Conservation (phyloP, 345 rosid genomes). For the Dimocarpus longan region DNA sequence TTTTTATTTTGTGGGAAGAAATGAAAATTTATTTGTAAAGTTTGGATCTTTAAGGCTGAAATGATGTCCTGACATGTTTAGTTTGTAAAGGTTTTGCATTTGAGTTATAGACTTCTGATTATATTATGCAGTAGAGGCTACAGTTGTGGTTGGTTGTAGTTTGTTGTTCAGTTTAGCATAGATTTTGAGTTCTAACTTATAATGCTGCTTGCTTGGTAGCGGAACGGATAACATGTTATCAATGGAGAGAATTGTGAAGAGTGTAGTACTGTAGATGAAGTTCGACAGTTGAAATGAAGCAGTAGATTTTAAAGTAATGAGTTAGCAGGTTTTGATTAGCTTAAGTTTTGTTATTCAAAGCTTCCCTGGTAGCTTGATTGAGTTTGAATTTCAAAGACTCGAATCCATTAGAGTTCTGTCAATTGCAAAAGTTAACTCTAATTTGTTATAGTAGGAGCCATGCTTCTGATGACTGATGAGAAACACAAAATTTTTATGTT, state of each 20-base stretch:
- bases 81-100: not conserved
- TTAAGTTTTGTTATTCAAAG: not conserved
- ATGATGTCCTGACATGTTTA: not conserved
- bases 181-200: not conserved
- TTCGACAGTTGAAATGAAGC: not conserved
- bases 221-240: not conserved
- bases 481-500: not conserved
- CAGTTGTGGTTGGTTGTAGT: not conserved
- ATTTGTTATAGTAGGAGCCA: not conserved
- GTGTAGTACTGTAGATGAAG: not conserved
- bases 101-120: not conserved
- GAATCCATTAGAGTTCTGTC: not conserved
- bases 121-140: not conserved
- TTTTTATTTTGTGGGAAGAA: not conserved
- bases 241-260: not conserved
- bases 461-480: not conserved
- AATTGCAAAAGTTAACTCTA: not conserved
- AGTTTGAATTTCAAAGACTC: not conserved
- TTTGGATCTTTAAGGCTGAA: not conserved
- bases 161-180: not conserved
- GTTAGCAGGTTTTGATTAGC: not conserved
- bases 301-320: not conserved
- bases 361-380: not conserved
- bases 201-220: not conserved
- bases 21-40: not conserved